These are phyloP conservation scores for Blastocystis sp. DNA, from an alignment of 352 stramenopile species.

Conservation along the genomic window DNA sequence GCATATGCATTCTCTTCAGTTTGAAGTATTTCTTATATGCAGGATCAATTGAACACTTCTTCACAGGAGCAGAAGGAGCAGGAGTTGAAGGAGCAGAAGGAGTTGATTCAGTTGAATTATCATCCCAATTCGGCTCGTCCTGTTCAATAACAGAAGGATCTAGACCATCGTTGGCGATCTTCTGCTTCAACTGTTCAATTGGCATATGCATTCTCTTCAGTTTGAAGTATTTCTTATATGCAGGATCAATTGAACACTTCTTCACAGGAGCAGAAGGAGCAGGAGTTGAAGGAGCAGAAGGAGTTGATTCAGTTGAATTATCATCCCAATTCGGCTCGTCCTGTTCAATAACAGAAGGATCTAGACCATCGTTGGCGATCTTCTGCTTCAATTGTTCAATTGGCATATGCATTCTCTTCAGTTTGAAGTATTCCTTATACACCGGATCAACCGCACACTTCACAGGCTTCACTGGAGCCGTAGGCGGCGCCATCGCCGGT, in stretches of 20 bases:
- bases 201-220: conserved; percentile 71
- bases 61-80: conserved; percentile 3
- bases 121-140: not conserved
- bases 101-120: conserved; percentile 60
- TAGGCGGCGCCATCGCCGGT: not conserved
- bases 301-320: too few species aligned
- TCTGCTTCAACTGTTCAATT: conserved; percentile 69
- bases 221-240: conserved; percentile 70
- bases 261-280: conserved; percentile 65
- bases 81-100: conserved; percentile 61
- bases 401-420: conserved; percentile 71
- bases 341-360: conserved; percentile 64
- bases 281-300: not conserved
- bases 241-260: conserved; percentile 65
- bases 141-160: conserved; percentile 65
- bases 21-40: conserved; percentile 75
- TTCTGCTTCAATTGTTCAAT: conserved; percentile 71
- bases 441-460: conserved; percentile 64
- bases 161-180: conserved; percentile 70
- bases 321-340: not conserved
- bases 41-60: conserved; percentile 61
- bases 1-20: conserved; percentile 72
- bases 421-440: conserved; percentile 70
- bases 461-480: conserved; percentile 49
- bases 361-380: conserved; percentile 69